phyloP scores from a whole-genome alignment of 148 eudicot species.

The Linanthus parryae region DNA sequence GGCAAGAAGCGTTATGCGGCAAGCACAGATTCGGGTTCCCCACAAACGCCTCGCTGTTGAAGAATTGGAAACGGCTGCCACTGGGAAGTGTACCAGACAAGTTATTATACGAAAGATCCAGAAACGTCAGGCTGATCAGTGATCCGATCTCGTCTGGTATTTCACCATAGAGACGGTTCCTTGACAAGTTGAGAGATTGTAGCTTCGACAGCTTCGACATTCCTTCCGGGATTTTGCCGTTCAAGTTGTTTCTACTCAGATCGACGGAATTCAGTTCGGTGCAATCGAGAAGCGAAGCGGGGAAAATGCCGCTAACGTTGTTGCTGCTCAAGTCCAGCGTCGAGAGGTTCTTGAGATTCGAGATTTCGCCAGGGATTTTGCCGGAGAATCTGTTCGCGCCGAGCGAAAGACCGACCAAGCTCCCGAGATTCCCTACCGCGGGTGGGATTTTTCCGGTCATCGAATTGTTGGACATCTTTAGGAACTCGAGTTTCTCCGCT shows the following conservation, averaged over 20 bases:
- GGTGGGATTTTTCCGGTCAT: constrained; percentile 32
- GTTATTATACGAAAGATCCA: constrained; percentile 39
- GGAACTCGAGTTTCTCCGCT: constrained; percentile 10
- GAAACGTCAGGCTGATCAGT: constrained; percentile 16
- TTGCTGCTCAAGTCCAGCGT: constrained; percentile 24
- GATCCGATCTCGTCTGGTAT: constrained; percentile 25
- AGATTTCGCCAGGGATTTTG: constrained; percentile 32
- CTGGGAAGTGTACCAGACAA: constrained; percentile 30
- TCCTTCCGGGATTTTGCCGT: constrained; percentile 30
- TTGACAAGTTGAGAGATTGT: constrained; percentile 23
- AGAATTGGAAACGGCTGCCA: constrained; percentile 22
- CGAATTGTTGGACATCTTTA: constrained; percentile 26
- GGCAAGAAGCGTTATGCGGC: constrained; percentile 22
- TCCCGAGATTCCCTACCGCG: constrained; percentile 9
- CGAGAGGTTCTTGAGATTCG: constrained; percentile 11
- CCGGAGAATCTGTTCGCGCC: constrained; percentile 29
- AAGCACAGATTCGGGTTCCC: constrained; percentile 46
- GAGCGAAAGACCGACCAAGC: constrained; percentile 15
- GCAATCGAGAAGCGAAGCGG: constrained; percentile 20
- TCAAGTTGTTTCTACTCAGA: constrained; percentile 29
- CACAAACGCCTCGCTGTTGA: constrained; percentile 19
- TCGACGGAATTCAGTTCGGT: constrained; percentile 18
- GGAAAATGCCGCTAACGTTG: constrained; percentile 27
- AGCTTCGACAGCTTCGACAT: constrained; percentile 16
- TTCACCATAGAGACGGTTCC: constrained; percentile 25